These are phyloP conservation scores for Fomitiporia mediterranea DNA, from an alignment of 1,284 basidiomycete species.

Conservation along the genomic window DNA sequence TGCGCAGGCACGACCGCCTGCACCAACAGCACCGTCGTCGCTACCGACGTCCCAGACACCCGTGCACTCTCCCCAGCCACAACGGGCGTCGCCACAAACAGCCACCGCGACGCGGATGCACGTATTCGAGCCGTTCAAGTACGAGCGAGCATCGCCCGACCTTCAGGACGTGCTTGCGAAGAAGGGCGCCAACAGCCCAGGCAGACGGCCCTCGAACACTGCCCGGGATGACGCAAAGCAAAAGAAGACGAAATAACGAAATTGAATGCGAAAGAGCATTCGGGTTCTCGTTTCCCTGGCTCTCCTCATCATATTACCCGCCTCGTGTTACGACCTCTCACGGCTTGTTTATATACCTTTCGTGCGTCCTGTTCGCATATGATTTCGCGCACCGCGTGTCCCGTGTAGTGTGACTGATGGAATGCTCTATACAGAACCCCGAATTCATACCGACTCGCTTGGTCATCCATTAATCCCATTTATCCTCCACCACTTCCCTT, in stretches of 20 bases:
- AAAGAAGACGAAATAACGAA: slow-evolving; percentile 6
- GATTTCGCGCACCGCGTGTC: background rate
- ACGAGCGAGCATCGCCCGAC: slow-evolving; percentile 52
- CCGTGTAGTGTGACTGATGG: too few relatives aligned
- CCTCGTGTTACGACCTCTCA: slow-evolving; percentile 2
- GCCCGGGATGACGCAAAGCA: background rate
- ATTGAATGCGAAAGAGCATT: background rate
- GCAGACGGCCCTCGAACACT: slow-evolving; percentile 18
- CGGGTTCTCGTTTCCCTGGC: background rate
- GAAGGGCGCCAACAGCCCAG: slow-evolving; percentile 34
- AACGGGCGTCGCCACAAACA: slow-evolving; percentile 9
- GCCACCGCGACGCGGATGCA: slow-evolving; percentile 29
- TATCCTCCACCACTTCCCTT: too few relatives aligned
- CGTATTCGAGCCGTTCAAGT: slow-evolving; percentile 52
- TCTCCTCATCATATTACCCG: background rate
- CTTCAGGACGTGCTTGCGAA: slow-evolving; percentile 49
- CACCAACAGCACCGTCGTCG: slow-evolving; percentile 13
- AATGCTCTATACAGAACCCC: background rate
- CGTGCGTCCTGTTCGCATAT: background rate
- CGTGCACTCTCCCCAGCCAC: slow-evolving; percentile 22
- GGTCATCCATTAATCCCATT: too few relatives aligned
- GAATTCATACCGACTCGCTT: slow-evolving; percentile 1
- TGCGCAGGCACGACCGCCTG: slow-evolving; percentile 21
- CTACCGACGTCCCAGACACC: slow-evolving; percentile 18
- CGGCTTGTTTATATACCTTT: background rate